Evolutionary conservation across 164 flowering plant genomes (phyloP).

Genomic region (Tetracentron sinense): DNA sequence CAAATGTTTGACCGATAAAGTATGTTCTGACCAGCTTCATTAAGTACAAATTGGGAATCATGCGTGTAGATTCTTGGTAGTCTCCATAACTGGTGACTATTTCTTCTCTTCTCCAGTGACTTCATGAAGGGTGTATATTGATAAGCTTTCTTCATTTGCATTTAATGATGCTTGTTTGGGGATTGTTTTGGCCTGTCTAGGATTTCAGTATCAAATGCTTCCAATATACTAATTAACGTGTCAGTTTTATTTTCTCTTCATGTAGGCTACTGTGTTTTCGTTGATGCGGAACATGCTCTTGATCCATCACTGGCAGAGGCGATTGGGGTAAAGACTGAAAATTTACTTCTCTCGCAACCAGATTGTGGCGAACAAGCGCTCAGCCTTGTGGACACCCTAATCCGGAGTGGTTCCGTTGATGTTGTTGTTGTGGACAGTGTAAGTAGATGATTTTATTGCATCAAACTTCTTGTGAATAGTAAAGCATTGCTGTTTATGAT

Average conservation of each 20-base stretch:
- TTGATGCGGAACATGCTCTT: constrained; percentile 98
- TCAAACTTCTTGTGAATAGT: not conserved
- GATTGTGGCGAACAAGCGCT: constrained; percentile 99
- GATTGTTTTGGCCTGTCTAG: not conserved
- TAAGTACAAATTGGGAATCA: not conserved
- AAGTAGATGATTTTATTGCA: constrained; percentile 24
- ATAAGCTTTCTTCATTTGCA: not conserved
- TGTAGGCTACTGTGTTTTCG: constrained; percentile 81
- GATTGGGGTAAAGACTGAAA: constrained; percentile 81
- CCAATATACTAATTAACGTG: not conserved
- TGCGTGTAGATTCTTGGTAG: not conserved
- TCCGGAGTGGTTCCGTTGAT: constrained; percentile 91
- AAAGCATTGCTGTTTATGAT: not conserved
- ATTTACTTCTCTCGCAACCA: constrained; percentile 86
- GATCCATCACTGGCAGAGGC: constrained; percentile 78
- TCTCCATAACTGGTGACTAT: no score
- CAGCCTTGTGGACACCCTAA: constrained; percentile 86
- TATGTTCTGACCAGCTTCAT: no score
- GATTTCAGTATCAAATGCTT: not conserved
- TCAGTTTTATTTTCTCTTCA: not conserved
- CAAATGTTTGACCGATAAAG: no score
- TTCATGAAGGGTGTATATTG: not conserved
- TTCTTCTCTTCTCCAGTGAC: not conserved
- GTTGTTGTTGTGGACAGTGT: constrained; percentile 97
- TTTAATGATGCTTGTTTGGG: not conserved